Evolutionary conservation across 257 asterid species (phyloP).

Genomic region (Catharanthus roseus): DNA sequence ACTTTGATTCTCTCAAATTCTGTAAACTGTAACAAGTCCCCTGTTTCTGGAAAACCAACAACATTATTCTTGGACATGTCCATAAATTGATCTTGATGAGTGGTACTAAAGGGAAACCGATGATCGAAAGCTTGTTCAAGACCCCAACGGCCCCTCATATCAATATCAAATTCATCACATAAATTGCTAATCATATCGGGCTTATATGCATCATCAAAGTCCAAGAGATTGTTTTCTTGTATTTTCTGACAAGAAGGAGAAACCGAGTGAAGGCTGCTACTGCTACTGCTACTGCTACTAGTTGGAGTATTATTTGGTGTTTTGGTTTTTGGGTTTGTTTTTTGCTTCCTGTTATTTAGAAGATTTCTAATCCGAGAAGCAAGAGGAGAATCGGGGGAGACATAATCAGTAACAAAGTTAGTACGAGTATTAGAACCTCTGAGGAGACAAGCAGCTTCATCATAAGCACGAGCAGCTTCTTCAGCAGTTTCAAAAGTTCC

Average conservation of each 20-base stretch:
- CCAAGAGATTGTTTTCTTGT: conserved; percentile 10
- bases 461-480: conserved; percentile 20
- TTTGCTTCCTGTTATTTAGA: conserved; percentile 34
- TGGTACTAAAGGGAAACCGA: background rate
- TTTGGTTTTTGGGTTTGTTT: background rate
- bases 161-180: conserved; percentile 7
- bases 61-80: conserved; percentile 11
- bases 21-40: conserved; percentile 13
- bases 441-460: conserved; percentile 19
- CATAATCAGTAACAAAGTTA: conserved; percentile 14
- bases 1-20: conserved; percentile 55
- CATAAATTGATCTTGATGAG: conserved; percentile 18
- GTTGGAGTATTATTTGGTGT: background rate
- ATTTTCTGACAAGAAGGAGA: background rate
- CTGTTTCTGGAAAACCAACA: conserved; percentile 5
- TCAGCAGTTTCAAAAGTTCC: conserved; percentile 25
- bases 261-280: background rate
- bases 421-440: conserved; percentile 18
- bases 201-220: conserved; percentile 39
- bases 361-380: conserved; percentile 50
- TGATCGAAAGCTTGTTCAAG: conserved; percentile 1
- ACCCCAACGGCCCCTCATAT: conserved; percentile 16
- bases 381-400: conserved; percentile 47
- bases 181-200: conserved; percentile 56
- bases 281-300: conserved; percentile 8